These are phyloP conservation scores for Boletus coccyginus DNA, from an alignment of 768 basidiomycete species.

Conservation along the genomic window DNA sequence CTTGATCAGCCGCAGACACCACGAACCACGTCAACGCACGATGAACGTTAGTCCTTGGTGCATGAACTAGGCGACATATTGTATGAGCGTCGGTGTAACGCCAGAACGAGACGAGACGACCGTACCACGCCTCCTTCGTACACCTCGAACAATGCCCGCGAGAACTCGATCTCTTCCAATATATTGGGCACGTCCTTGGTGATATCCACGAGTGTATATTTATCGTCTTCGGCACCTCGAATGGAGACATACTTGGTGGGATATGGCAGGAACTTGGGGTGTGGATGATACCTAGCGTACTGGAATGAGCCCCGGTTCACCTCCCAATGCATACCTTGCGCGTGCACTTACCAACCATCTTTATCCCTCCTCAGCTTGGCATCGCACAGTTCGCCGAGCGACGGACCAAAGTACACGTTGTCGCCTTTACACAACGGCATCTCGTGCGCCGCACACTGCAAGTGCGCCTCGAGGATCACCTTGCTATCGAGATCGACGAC, in stretches of 20 bases:
- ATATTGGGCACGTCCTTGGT: conserved; percentile 41
- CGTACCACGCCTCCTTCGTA: conserved; percentile 85
- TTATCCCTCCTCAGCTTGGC: conserved; percentile 58
- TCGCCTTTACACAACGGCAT: conserved; percentile 75
- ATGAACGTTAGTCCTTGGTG: conserved; percentile 84
- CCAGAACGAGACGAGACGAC: conserved; percentile 17
- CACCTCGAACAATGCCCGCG: conserved; percentile 80
- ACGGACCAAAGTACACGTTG: conserved; percentile 66
- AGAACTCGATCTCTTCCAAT: conserved; percentile 81
- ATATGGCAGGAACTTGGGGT: conserved; percentile 75
- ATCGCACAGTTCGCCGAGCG: conserved; percentile 57
- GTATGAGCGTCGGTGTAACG: conserved; percentile 1
- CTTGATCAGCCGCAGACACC: conserved; percentile 1
- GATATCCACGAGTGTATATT: conserved; percentile 71
- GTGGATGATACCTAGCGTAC: conserved; percentile 68
- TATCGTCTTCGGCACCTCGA: conserved; percentile 75
- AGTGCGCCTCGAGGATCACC: conserved; percentile 75
- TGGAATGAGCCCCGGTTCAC: neutral
- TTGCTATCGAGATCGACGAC: conserved; percentile 71
- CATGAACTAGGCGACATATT: conserved; percentile 55
- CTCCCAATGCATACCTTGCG: neutral
- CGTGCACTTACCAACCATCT: conserved; percentile 70
- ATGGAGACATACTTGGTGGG: conserved; percentile 73
- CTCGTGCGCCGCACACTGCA: conserved; percentile 86
- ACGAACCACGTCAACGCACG: conserved; percentile 38